phyloP scores from a whole-genome alignment of 768 basidiomycete species.

The Mycena sanguinolenta region DNA sequence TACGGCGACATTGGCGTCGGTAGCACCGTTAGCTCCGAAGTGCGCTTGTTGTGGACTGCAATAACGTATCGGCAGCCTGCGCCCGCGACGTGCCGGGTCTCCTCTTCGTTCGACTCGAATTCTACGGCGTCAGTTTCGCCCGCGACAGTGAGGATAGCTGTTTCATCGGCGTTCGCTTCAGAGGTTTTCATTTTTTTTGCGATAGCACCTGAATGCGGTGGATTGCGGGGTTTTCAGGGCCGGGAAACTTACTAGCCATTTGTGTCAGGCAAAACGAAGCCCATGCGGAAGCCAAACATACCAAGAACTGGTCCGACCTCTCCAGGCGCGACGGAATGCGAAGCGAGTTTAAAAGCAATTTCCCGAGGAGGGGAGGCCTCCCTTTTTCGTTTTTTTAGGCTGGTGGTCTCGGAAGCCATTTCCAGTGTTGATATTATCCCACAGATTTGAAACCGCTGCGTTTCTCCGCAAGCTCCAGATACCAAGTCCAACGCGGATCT shows the following conservation, averaged over 20 bases:
- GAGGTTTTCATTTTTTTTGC: slow-evolving; percentile 60
- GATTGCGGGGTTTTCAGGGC: slow-evolving; percentile 39
- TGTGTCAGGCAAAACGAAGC: slow-evolving; percentile 26
- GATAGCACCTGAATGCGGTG: slow-evolving; percentile 51
- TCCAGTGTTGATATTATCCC: background rate
- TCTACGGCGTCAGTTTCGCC: slow-evolving; percentile 91
- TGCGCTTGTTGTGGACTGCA: slow-evolving; percentile 84
- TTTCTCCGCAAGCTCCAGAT: background rate
- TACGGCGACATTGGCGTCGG: slow-evolving; percentile 75
- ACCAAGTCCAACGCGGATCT: background rate
- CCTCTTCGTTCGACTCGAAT: slow-evolving; percentile 76
- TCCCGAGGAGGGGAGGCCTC: slow-evolving; percentile 47
- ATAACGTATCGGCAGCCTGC: slow-evolving; percentile 85
- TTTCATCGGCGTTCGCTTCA: slow-evolving; percentile 44
- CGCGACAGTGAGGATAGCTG: slow-evolving; percentile 64
- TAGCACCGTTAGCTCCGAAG: slow-evolving; percentile 77
- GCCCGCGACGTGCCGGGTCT: slow-evolving; percentile 61
- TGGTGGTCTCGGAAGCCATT: slow-evolving; percentile 27
- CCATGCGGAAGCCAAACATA: slow-evolving; percentile 35
- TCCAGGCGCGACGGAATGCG: slow-evolving; percentile 47
- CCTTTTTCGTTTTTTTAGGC: slow-evolving; percentile 64
- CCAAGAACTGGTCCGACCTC: slow-evolving; percentile 66
- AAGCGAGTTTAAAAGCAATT: slow-evolving; percentile 49
- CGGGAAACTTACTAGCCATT: slow-evolving; percentile 32
- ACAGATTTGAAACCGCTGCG: background rate